Conservation (phyloP, 2,329 filamentous ascomycete species). For the Blastomyces gilchristii region DNA sequence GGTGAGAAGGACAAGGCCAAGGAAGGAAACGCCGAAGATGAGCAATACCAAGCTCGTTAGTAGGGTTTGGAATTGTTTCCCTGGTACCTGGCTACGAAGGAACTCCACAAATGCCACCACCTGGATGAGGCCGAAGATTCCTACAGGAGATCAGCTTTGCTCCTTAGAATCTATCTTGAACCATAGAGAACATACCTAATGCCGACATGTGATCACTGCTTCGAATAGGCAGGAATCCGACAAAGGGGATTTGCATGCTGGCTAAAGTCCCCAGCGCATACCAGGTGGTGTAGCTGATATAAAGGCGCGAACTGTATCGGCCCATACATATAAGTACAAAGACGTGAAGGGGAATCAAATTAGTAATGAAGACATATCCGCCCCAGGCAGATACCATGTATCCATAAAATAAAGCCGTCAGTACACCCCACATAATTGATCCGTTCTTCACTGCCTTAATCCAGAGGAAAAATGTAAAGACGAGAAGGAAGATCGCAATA, state of each 20-base stretch:
- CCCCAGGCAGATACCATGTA: conserved; percentile 99
- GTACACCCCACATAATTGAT: conserved; percentile 90
- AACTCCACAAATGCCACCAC: conserved; percentile 87
- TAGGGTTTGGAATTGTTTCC: conserved; percentile 88
- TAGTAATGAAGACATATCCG: conserved; percentile 99
- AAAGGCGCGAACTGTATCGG: conserved; percentile 82
- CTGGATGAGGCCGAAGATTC: conserved; percentile 91
- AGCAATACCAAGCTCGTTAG: conserved; percentile 64
- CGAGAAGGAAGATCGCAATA: conserved; percentile 95
- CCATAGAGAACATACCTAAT: conserved; percentile 51
- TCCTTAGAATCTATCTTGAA: not conserved
- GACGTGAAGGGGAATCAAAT: conserved; percentile 84
- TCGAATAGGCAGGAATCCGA: conserved; percentile 90
- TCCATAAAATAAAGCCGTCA: conserved; percentile 93
- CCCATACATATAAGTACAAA: conserved; percentile 96
- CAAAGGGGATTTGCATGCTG: conserved; percentile 99
- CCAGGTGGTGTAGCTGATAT: conserved; percentile 97
- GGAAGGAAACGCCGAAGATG: conserved; percentile 62
- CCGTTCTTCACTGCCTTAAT: conserved; percentile 97
- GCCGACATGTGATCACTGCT: conserved; percentile 99
- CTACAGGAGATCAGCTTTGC: conserved; percentile 35
- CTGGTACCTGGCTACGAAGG: conserved; percentile 74
- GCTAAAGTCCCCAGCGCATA: conserved; percentile 91
- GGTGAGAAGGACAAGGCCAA: conserved; percentile 70
- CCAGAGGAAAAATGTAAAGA: conserved; percentile 98